phyloP scores from a whole-genome alignment of 495 filamentous ascomycete species.

The Lindgomyces ingoldianus region DNA sequence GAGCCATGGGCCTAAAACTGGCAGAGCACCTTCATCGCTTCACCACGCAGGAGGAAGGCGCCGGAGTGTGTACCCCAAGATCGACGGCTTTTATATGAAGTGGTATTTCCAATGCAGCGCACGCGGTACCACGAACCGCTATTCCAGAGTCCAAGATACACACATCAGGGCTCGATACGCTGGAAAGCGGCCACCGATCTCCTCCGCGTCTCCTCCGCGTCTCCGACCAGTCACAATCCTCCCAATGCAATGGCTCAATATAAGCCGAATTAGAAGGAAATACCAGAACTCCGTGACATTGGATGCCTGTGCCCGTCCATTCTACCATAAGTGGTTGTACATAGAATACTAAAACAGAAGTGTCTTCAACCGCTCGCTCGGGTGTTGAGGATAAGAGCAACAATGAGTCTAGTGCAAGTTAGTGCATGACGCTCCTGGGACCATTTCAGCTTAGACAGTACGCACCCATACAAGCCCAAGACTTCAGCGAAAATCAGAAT shows the following conservation, averaged over 20 bases:
- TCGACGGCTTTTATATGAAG: neutral
- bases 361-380: conserved; percentile 32
- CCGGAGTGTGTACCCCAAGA: neutral
- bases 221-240: neutral
- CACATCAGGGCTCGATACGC: neutral
- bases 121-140: neutral
- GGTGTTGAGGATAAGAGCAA: conserved; percentile 50
- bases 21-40: neutral
- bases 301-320: conserved; percentile 12
- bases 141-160: neutral
- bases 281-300: conserved; percentile 14
- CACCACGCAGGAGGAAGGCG: neutral
- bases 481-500: conserved; percentile 99
- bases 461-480: conserved; percentile 92
- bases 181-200: no score
- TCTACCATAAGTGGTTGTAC: conserved; percentile 19
- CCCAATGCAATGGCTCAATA: neutral
- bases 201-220: no score
- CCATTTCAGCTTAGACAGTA: no score
- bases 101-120: neutral
- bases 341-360: neutral
- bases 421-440: no score
- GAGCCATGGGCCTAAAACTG: neutral
- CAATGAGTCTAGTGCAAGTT: conserved; percentile 44
- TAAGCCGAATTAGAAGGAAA: neutral